These are phyloP conservation scores for Diutina scorzettiae DNA, from an alignment of 1,139 yeast species.

Conservation along the genomic window DNA sequence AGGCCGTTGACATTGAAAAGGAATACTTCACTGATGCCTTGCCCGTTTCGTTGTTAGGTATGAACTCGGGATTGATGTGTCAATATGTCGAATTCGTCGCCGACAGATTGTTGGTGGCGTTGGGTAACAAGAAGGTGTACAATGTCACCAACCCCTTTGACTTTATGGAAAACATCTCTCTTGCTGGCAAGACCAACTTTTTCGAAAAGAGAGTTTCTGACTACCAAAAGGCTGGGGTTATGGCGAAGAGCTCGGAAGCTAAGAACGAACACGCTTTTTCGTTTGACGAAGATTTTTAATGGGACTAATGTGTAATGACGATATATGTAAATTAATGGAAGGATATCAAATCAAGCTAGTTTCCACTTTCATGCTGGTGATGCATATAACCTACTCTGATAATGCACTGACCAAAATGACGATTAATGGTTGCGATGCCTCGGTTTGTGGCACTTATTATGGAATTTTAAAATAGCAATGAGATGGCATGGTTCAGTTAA, in stretches of 20 bases:
- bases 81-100: slow-evolving; percentile 98
- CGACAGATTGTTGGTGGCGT: slow-evolving; percentile 79
- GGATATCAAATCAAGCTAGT: no score
- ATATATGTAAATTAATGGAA: not conserved
- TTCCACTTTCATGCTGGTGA: no score
- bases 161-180: slow-evolving; percentile 95
- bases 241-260: slow-evolving; percentile 36
- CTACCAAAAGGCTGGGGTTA: slow-evolving; percentile 98
- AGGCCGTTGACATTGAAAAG: slow-evolving; percentile 92
- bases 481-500: no score
- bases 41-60: slow-evolving; percentile 84
- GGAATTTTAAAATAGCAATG: no score
- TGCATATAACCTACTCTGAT: no score
- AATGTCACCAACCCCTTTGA: slow-evolving; percentile 91
- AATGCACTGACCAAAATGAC: no score
- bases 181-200: slow-evolving; percentile 97
- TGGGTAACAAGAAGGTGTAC: slow-evolving; percentile 84
- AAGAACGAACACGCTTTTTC: slow-evolving; percentile 25
- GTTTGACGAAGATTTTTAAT: slow-evolving; percentile 38
- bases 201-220: slow-evolving; percentile 98
- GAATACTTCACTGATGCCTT: slow-evolving; percentile 89
- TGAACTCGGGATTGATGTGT: slow-evolving; percentile 87
- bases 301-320: not conserved
- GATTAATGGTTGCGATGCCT: no score
- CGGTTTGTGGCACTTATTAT: no score